phyloP scores from a whole-genome alignment of 176 grass and related monocot species.

The Olyra latifolia region DNA sequence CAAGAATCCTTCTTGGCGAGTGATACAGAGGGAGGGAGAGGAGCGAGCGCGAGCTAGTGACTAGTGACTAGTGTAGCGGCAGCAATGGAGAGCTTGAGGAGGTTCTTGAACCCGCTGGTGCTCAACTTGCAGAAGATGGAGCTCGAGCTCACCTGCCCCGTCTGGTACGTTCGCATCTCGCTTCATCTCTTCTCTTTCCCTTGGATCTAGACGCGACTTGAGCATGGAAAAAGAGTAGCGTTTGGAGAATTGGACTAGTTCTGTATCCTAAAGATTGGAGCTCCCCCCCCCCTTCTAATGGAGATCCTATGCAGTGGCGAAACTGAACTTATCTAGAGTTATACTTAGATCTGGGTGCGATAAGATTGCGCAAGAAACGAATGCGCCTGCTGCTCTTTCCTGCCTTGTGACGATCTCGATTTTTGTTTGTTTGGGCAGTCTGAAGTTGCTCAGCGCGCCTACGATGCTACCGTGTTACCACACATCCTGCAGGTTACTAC shows the following conservation, averaged over 20 bases:
- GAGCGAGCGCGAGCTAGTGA: not conserved
- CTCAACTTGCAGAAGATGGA: constrained; percentile 98
- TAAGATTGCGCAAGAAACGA: not conserved
- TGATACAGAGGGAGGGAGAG: not conserved
- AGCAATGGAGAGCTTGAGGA: constrained; percentile 62
- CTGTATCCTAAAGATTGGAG: not conserved
- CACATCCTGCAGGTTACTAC: constrained; percentile 74
- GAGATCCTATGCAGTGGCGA: not conserved
- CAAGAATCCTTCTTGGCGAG: not conserved
- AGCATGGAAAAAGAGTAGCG: not conserved
- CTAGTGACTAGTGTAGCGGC: constrained; percentile 9
- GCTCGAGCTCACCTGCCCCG: constrained; percentile 91
- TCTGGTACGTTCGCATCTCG: constrained; percentile 47
- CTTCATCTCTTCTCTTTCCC: not conserved
- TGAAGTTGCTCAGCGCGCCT: constrained; percentile 79
- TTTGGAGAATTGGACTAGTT: not conserved
- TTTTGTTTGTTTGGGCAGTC: constrained; percentile 41
- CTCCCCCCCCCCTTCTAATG: not conserved
- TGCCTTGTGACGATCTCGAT: not conserved
- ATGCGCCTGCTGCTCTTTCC: not conserved
- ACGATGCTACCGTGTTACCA: constrained; percentile 80
- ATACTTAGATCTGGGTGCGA: not conserved
- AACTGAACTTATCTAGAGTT: not conserved
- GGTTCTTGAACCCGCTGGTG: constrained; percentile 81
- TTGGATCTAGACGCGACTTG: not conserved